Base-by-base conservation (phyloP, 345 rosid species). In the Microcos paniculata region DNA sequence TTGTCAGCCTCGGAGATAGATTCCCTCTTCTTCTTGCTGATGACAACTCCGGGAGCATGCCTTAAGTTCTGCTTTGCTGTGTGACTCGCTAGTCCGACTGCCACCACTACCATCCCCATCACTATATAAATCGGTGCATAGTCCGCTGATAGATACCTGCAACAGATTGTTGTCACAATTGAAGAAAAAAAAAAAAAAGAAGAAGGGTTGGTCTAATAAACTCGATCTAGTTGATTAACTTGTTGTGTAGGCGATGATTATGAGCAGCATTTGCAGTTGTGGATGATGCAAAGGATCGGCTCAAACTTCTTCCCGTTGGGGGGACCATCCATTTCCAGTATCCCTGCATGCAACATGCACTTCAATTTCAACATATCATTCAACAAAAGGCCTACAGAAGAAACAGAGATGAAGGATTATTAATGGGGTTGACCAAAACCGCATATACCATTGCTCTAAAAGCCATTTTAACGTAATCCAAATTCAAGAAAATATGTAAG, bases 1-100 rank as follows among this genome's bases (percentile, higher is more conserved):
- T 79, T 70, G 43, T 88, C 90, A 4, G 84, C 83, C 70, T 90
- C 90, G 0, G 82, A 73, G 3, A 90, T 42, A 4, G 82, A 79
- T 0, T 57, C 85, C 84, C 94, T 88, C 71, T 82, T 84, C 45
- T 83, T 85, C 84, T 90, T 90, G 70, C 53, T 73, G 11, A 88
- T 42, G 45, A 77, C 66, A 35, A 88, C 87, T 1, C 49, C 68
- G 0, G 94, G 94, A 51, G 74, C 35, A 77, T 85, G 85, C 71
- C 61, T 9, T 23, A 90, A 78, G 65, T 90, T 92, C 58, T 87
- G 88, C 68, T 87, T 85, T 24, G 58, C 57, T 12, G 84, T 84
- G 75, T 87, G 90, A 15, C 75, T 59, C 13, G 68, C 91, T 21
- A 88, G 78, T 2, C 62, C 55, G 6, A 83, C 19, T 10, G 87